Evolutionary conservation across 208 protist species (phyloP), one percentile per base, ranked within the genome.

Genomic region (Acanthamoeba sp.): DNA sequence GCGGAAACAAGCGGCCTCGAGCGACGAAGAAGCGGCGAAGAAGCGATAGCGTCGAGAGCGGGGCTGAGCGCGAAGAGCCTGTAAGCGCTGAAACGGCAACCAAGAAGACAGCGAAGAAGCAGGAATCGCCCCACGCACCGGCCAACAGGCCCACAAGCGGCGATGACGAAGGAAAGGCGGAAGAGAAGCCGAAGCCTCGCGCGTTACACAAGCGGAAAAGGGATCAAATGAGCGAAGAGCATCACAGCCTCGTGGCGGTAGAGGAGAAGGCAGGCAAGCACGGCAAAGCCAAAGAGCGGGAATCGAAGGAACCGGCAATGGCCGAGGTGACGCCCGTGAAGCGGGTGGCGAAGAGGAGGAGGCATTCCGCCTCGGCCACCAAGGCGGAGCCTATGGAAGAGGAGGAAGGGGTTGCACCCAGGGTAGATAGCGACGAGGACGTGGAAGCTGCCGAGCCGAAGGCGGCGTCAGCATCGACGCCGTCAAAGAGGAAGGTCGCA

Each of bases 361-460:
- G 69, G 29, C 9, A 27, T 27, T 18, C 38, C 7, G 36, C 32
- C 14, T 24, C 32, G 36, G 4, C 69, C 36, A 69, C 62, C n/a
- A 69, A 69, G 18, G 62, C 62, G n/a, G 62, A 69, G 10, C 24
- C 24, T 34, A 80, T 48, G 71, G 71, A 80, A 27, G 71, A 80
- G 34, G 71, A 80, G 24, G 24, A 48, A 6, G 27, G 27, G 9
- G 1, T 34, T 48, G 71, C 50, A 80, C 22, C 24, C 32, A 80
- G 22, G 45, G 71, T 80, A 80, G 38, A 80, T 24, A 80, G 71
- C 71, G 71, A 48, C 71, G 71, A 80, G n/a, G 62, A 69, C 62
- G 62, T 69, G n/a, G n/a, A 6, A 14, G 62, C 24, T 5, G 24
- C 62, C 1, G 10, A 69, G n/a, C n/a, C n/a, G n/a, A n/a, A n/a